phyloP scores from a whole-genome alignment of 2,329 filamentous ascomycete species.

The Epichloe festucae region DNA sequence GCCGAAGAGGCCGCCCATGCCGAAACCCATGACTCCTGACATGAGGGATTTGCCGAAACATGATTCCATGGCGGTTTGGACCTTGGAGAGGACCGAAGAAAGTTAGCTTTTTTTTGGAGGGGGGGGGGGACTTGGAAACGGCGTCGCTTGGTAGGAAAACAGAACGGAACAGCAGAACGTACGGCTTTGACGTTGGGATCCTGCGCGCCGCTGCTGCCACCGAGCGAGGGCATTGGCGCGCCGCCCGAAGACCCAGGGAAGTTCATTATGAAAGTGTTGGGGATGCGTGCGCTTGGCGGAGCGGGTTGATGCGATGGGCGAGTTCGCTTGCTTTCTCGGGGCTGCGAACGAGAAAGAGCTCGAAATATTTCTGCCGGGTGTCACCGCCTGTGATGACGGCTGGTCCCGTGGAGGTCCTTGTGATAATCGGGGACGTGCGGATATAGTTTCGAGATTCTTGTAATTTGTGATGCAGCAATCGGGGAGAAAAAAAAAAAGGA shows the following conservation, averaged over 20 bases:
- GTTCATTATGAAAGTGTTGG: slow-evolving; percentile 20
- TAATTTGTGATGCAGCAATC: too few relatives aligned
- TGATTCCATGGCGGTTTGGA: slow-evolving; percentile 79
- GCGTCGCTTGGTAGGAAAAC: not conserved
- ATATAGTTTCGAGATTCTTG: too few relatives aligned
- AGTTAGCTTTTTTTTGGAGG: not conserved
- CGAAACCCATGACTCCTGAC: slow-evolving; percentile 87
- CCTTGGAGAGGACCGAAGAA: slow-evolving; percentile 30
- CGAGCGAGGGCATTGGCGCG: slow-evolving; percentile 12
- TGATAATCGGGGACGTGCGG: too few relatives aligned
- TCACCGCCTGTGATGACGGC: slow-evolving; percentile 20
- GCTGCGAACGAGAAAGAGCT: too few relatives aligned
- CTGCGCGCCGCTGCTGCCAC: slow-evolving; percentile 25
- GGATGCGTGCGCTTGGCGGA: not conserved
- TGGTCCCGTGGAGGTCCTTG: not conserved
- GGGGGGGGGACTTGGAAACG: not conserved
- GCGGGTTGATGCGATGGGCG: not conserved
- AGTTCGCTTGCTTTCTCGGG: too few relatives aligned
- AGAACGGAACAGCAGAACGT: slow-evolving; percentile 22
- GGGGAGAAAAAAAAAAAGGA: too few relatives aligned
- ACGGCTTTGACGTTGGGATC: slow-evolving; percentile 41
- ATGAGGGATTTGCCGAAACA: slow-evolving; percentile 82
- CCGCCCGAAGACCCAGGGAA: slow-evolving; percentile 20
- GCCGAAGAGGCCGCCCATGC: slow-evolving; percentile 84
- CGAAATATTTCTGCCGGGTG: slow-evolving; percentile 25